Percentiles rank a stretch among this genome's conserved stretches.
Evolutionary conservation across 768 basidiomycete species (phyloP).

Genomic region (Mycena amicta): DNA sequence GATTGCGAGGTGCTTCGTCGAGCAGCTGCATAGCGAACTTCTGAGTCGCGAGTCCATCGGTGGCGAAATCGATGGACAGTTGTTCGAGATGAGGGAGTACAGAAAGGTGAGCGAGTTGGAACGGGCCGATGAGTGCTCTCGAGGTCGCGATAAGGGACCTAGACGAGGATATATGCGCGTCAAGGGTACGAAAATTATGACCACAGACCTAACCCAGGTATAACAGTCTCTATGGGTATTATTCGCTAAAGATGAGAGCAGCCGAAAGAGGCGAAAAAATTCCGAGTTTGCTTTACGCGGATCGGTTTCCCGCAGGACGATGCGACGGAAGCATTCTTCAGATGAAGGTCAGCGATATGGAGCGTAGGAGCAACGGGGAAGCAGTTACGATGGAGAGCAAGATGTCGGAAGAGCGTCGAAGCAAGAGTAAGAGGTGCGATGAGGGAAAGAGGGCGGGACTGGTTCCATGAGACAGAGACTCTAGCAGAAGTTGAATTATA

Average conservation of each 20-base stretch:
- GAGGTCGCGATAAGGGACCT: slow-evolving; percentile 38
- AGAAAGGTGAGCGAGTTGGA: slow-evolving; percentile 27
- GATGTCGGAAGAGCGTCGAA: slow-evolving; percentile 43
- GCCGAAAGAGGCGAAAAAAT: slow-evolving; percentile 26
- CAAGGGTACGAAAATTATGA: slow-evolving; percentile 6
- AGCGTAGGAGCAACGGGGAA: slow-evolving; percentile 4
- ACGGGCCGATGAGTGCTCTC: slow-evolving; percentile 28
- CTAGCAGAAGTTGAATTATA: slow-evolving; percentile 27
- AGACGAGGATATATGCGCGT: slow-evolving; percentile 12
- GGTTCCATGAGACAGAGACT: slow-evolving; percentile 15
- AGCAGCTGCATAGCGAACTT: slow-evolving; percentile 38
- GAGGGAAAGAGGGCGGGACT: slow-evolving; percentile 29
- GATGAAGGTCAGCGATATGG: slow-evolving; percentile 20
- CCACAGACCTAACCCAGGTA: slow-evolving; percentile 48
- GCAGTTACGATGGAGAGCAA: slow-evolving; percentile 39
- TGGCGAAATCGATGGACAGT: slow-evolving; percentile 45
- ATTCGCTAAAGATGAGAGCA: slow-evolving; percentile 37
- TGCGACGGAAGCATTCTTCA: slow-evolving; percentile 32
- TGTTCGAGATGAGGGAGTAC: slow-evolving; percentile 38
- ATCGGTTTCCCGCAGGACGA: slow-evolving; percentile 28
- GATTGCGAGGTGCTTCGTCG: slow-evolving; percentile 32
- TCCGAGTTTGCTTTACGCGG: slow-evolving; percentile 16
- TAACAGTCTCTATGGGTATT: slow-evolving; percentile 35
- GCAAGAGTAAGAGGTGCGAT: slow-evolving; percentile 44
- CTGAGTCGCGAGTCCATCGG: slow-evolving; percentile 49